These are phyloP conservation scores for Amauroascus verrucosus DNA, from an alignment of 2,329 filamentous ascomycete genomes.

Conservation along the genomic window DNA sequence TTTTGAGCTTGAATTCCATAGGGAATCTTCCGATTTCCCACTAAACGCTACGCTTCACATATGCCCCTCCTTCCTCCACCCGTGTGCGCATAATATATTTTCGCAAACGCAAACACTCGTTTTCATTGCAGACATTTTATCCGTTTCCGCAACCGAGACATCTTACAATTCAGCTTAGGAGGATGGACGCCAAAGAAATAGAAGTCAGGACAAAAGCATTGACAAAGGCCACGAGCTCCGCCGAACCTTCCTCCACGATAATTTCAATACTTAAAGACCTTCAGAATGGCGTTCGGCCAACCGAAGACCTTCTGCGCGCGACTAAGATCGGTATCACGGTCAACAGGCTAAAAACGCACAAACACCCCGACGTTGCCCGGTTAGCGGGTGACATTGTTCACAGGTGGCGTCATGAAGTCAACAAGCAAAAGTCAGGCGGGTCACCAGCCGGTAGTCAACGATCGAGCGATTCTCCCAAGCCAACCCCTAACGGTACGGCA, in stretches of 20 bases:
- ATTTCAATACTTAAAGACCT: conserved; percentile 66
- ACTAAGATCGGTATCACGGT: conserved; percentile 89
- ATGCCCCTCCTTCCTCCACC: background rate
- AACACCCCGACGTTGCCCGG: conserved; percentile 59
- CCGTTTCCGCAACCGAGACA: background rate
- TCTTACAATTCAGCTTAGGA: background rate
- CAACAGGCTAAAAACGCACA: conserved; percentile 74
- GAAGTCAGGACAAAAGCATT: conserved; percentile 66
- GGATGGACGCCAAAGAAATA: conserved; percentile 75
- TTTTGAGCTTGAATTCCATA: background rate
- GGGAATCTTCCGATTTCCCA: background rate
- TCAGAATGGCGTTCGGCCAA: conserved; percentile 69
- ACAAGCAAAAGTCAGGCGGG: conserved; percentile 38
- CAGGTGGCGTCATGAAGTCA: conserved; percentile 47
- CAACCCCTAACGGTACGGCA: conserved; percentile 42
- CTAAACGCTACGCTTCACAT: background rate
- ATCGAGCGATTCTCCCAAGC: conserved; percentile 34
- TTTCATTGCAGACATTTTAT: background rate
- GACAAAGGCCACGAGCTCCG: conserved; percentile 63
- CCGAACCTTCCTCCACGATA: conserved; percentile 63
- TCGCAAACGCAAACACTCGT: background rate
- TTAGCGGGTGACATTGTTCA: conserved; percentile 72
- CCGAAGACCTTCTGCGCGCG: conserved; percentile 78
- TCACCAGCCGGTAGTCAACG: conserved; percentile 31
- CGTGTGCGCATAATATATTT: background rate